These are phyloP conservation scores for Endotrypanum monterogeii DNA, from an alignment of 208 protist species.

Conservation along the genomic window DNA sequence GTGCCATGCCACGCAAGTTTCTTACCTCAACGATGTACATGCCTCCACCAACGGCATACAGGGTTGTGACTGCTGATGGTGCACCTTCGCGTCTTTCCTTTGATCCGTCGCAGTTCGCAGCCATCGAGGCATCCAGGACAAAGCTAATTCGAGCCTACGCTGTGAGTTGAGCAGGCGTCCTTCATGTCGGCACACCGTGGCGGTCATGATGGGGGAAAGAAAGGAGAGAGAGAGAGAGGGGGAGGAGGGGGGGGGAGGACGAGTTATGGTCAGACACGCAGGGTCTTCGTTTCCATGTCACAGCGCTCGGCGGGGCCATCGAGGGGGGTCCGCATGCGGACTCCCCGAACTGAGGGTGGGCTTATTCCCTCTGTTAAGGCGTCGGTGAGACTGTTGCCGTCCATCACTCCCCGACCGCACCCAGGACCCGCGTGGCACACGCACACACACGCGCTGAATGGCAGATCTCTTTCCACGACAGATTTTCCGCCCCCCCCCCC, in stretches of 20 bases:
- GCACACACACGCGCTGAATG: too few species aligned
- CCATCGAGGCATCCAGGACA: conserved; percentile 19
- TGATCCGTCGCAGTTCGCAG: conserved; percentile 5
- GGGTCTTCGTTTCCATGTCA: conserved; percentile 3
- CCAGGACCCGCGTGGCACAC: conserved; percentile 7
- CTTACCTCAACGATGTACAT: conserved; percentile 16
- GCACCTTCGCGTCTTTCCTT: conserved; percentile 15
- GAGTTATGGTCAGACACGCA: too few species aligned
- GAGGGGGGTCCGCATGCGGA: neutral
- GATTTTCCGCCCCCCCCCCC: too few species aligned
- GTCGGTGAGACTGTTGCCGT: conserved; percentile 13
- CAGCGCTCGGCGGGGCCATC: conserved; percentile 14
- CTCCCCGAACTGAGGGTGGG: neutral
- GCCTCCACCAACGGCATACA: conserved; percentile 32
- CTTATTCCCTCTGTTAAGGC: conserved; percentile 2
- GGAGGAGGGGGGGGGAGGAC: too few species aligned
- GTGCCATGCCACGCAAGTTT: neutral
- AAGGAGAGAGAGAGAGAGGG: neutral
- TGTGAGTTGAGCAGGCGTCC: neutral
- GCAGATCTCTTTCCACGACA: too few species aligned
- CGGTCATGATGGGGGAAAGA: neutral
- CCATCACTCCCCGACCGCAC: conserved; percentile 14
- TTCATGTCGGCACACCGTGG: neutral
- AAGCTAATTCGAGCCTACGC: conserved; percentile 15
- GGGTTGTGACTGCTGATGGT: conserved; percentile 2